Base-by-base conservation (phyloP, 331 rosid species). In the Quercus tomentella region DNA sequence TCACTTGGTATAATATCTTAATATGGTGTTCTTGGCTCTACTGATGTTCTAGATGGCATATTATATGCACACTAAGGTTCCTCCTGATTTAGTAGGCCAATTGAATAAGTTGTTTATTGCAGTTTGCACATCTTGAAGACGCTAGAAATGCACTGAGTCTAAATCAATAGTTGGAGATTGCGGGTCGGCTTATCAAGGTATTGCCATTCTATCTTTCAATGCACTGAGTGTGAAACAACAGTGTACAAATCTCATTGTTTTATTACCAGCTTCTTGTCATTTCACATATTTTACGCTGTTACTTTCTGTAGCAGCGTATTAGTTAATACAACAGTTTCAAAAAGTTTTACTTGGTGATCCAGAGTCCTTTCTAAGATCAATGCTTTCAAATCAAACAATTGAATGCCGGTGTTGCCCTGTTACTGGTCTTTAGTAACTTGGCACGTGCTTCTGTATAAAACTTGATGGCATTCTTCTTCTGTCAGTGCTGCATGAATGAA, bases 41-140 rank as follows among this genome's bases (percentile, higher is more conserved):
- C 66, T 56, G 80, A 80, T 72, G 51, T 54, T 58, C 68, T 55
- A 41, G 23, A 56, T 80, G 77, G 61, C 68, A 8, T 77, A 35
- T 75, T 73, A 68, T 71, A 74, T 81, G 66, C 82, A 82, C 70
- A 28, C 43, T 15, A 45, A 76, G 65, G 72, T 79, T 77, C 63
- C 77, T 77, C 67, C 55, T 78, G 33, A 73, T 63, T 49, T 49
- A 60, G 66, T 88, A 65, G 33, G 76, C 80, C 81, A 79, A 84
- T 55, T 52, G 76, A 79, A 20, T 51, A 54, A 74, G 76, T 82
- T 80, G 25, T 80, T 79, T 52, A 71, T 15, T 87, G 92, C 89
- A 95, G 99, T 95, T 91, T 89, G 72, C 84, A 56, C 92, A 96
- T 74, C 97, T 95, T 77, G 99, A 95, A 82, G 99, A 95, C 79